phyloP scores from a whole-genome alignment of 768 basidiomycete species.

The Termitomyces heimii region DNA sequence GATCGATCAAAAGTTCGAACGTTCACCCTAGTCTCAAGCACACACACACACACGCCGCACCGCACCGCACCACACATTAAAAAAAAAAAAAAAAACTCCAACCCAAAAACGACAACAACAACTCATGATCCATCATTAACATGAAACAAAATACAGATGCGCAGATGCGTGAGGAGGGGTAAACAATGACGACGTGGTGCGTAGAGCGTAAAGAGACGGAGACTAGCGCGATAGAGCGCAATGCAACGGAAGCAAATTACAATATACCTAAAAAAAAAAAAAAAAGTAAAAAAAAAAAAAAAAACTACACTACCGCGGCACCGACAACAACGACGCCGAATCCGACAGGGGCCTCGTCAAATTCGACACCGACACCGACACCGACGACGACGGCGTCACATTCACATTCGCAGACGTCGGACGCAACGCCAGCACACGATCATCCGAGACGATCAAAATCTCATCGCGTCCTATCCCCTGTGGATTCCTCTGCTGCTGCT shows the following conservation, averaged over 20 bases:
- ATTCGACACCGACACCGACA: conserved; percentile 32
- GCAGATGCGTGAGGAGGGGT: background rate
- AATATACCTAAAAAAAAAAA: background rate
- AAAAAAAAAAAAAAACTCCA: no score
- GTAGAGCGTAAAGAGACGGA: conserved; percentile 5
- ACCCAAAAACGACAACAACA: no score
- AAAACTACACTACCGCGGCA: conserved; percentile 20
- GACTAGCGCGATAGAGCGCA: background rate
- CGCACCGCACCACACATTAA: no score
- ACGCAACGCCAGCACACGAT: conserved; percentile 71
- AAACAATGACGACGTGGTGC: background rate
- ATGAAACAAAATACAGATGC: conserved; percentile 7
- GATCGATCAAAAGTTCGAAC: no score
- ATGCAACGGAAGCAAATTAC: conserved; percentile 3
- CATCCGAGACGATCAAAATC: conserved; percentile 87
- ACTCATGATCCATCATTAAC: conserved; percentile 6
- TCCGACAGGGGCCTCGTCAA: conserved; percentile 35
- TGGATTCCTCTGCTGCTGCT: conserved; percentile 23
- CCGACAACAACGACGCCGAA: conserved; percentile 37
- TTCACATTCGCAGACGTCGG: conserved; percentile 42
- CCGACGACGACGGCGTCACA: no score
- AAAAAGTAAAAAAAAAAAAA: background rate
- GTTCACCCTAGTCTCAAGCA: no score
- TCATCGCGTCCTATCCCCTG: conserved; percentile 66
- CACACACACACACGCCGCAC: no score